Evolutionary conservation across 2,329 filamentous ascomycete species (phyloP).

Genomic region (Coniochaeta sp.): DNA sequence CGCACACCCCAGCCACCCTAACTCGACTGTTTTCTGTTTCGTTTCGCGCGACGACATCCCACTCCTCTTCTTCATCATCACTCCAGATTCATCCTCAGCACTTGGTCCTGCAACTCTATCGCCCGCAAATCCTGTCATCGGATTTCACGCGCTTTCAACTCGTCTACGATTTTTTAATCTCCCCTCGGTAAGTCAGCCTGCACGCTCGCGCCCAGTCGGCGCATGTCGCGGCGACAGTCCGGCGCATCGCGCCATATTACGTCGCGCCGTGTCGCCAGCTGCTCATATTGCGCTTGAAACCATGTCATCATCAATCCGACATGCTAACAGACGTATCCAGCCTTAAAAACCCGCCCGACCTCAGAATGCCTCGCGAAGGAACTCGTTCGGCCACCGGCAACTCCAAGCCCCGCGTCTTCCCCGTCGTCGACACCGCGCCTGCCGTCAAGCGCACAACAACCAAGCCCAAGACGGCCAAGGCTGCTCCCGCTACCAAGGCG

Average conservation of each 20-base stretch:
- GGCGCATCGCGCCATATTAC: background rate
- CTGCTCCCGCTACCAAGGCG: constrained; percentile 12
- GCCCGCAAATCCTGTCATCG: background rate
- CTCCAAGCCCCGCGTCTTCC: constrained; percentile 44
- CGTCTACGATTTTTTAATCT: background rate
- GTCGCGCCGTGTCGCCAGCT: background rate
- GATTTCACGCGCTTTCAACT: background rate
- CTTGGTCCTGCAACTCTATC: background rate
- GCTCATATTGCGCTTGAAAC: background rate
- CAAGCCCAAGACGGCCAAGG: constrained; percentile 17
- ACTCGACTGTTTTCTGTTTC: background rate
- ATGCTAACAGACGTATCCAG: background rate
- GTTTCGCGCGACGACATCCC: constrained; percentile 3
- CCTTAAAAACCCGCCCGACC: background rate
- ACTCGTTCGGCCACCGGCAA: constrained; percentile 45
- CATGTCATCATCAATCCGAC: background rate
- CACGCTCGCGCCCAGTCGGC: background rate
- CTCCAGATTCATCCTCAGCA: background rate
- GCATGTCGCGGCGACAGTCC: background rate
- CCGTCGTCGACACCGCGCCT: constrained; percentile 38
- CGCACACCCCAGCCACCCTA: background rate
- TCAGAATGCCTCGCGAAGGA: constrained; percentile 39
- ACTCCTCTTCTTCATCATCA: constrained; percentile 1
- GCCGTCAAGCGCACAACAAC: constrained; percentile 31
- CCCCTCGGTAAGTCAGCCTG: background rate